Conservation (phyloP, 495 filamentous ascomycete species). For the Terfezia boudieri region DNA sequence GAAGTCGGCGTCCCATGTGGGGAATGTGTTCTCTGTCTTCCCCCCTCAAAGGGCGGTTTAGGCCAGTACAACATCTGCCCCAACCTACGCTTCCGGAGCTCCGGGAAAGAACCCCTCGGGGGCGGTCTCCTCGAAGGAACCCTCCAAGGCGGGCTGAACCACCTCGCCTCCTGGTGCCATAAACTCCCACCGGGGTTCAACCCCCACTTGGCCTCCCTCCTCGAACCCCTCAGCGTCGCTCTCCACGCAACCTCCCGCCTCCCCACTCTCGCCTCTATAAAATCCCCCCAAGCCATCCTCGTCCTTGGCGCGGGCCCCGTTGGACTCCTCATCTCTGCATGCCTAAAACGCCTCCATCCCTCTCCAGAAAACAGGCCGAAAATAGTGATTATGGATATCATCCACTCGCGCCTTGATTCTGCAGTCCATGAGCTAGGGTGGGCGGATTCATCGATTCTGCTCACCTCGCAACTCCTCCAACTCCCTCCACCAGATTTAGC, state of each 20-base stretch:
- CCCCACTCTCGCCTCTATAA: constrained; percentile 16
- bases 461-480: constrained; percentile 24
- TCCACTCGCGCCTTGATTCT: constrained; percentile 50
- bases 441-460: constrained; percentile 42
- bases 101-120: constrained; percentile 24
- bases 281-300: constrained; percentile 35
- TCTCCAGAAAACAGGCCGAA: constrained; percentile 22
- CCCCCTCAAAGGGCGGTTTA: constrained; percentile 19
- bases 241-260: constrained; percentile 57
- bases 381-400: constrained; percentile 68
- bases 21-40: constrained; percentile 41
- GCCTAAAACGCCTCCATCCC: neutral
- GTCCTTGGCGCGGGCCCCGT: constrained; percentile 76
- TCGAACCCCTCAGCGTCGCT: constrained; percentile 71
- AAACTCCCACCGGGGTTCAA: constrained; percentile 23
- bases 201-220: constrained; percentile 41
- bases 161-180: constrained; percentile 58
- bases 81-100: constrained; percentile 59
- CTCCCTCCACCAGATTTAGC: constrained; percentile 36
- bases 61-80: constrained; percentile 81
- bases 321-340: constrained; percentile 50
- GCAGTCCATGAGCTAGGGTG: constrained; percentile 50
- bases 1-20: constrained; percentile 71
- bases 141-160: constrained; percentile 74
- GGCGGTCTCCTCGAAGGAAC: constrained; percentile 54